These are phyloP conservation scores for Candida alai DNA, from an alignment of 805 yeast genomes.

Conservation along the genomic window DNA sequence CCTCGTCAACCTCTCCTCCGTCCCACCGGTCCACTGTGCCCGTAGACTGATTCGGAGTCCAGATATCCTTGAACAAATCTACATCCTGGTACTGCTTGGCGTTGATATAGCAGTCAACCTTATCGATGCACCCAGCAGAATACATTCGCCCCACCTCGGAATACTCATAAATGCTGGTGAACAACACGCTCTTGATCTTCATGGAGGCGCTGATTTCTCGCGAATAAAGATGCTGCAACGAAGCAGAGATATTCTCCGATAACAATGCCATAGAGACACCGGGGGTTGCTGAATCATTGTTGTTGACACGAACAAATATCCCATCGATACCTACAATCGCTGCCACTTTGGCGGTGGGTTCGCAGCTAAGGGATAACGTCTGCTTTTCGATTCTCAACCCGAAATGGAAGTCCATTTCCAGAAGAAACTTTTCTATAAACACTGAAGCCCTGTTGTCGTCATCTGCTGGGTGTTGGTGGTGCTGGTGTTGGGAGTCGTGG, in stretches of 20 bases:
- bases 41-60: constrained; percentile 50
- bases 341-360: constrained; percentile 89
- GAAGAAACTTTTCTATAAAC: constrained; percentile 29
- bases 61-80: constrained; percentile 74
- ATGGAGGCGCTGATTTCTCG: constrained; percentile 82
- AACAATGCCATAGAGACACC: constrained; percentile 42
- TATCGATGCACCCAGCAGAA: constrained; percentile 50
- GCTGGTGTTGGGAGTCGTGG: not conserved
- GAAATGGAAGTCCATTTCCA: constrained; percentile 57
- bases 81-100: constrained; percentile 85
- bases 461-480: no score
- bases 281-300: constrained; percentile 39
- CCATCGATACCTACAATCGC: constrained; percentile 75
- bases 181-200: constrained; percentile 39
- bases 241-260: constrained; percentile 57
- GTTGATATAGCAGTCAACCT: constrained; percentile 61
- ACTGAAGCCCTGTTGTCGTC: constrained; percentile 27
- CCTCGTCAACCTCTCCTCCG: no score
- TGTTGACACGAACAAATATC: constrained; percentile 54
- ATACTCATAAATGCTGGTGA: constrained; percentile 47
- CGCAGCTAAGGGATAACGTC: constrained; percentile 76
- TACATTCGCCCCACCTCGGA: constrained; percentile 38
- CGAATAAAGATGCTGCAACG: constrained; percentile 86
- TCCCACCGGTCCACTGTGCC: no score
- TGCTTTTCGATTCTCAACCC: constrained; percentile 70